These are phyloP conservation scores for Plantago major DNA, from an alignment of 257 asterid genomes.

Conservation along the genomic window DNA sequence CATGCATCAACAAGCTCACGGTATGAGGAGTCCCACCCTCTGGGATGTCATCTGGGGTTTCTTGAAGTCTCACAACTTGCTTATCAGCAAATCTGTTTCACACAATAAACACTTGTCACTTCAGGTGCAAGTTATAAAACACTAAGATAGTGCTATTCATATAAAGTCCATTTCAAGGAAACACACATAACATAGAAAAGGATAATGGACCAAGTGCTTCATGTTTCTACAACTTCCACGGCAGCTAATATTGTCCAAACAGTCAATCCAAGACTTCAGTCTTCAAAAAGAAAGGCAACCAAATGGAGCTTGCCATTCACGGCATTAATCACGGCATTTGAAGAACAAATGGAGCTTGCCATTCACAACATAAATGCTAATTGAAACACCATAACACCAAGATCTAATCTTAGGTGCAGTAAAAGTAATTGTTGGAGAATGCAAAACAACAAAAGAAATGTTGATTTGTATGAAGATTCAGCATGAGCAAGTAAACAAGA, in stretches of 20 bases:
- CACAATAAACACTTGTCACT: constrained; percentile 10
- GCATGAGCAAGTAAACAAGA: not conserved
- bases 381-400: not conserved
- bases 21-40: constrained; percentile 99
- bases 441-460: not conserved
- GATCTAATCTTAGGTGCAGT: not conserved
- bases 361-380: not conserved
- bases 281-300: not conserved
- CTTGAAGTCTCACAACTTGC: constrained; percentile 97
- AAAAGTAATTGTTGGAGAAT: not conserved
- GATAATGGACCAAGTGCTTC: not conserved
- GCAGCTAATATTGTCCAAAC: not conserved
- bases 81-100: constrained; percentile 78
- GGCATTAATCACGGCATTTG: too few species aligned
- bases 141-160: not conserved
- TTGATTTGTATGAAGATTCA: not conserved
- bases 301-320: not conserved
- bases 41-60: constrained; percentile 95
- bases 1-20: constrained; percentile 96
- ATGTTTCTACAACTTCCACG: not conserved
- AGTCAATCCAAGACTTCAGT: not conserved
- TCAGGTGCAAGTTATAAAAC: not conserved
- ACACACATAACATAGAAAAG: not conserved
- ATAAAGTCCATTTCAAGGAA: not conserved
- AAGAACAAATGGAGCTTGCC: not conserved